These are phyloP conservation scores for Lactuca sativa DNA, from an alignment of 129 eudicot genomes.

Conservation along the genomic window DNA sequence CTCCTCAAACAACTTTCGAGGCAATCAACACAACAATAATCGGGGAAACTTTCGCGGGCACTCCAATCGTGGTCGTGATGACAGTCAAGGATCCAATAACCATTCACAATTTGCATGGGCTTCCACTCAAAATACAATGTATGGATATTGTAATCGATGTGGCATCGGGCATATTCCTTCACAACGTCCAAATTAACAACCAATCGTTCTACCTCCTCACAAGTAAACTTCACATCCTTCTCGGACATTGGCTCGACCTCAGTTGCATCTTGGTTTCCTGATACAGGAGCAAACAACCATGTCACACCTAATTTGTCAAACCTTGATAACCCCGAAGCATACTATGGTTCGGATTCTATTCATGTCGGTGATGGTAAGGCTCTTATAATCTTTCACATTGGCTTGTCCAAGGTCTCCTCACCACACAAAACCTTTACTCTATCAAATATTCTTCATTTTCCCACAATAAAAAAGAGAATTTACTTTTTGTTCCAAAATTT, in stretches of 20 bases:
- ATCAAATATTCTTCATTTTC: too few relatives aligned
- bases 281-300: not conserved
- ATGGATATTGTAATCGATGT: slow-evolving; percentile 1
- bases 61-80: too few relatives aligned
- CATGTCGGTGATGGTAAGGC: not conserved
- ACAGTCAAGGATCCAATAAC: too few relatives aligned
- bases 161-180: not conserved
- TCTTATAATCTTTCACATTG: not conserved
- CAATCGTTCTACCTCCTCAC: not conserved
- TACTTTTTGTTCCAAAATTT: too few relatives aligned
- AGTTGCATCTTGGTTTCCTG: not conserved
- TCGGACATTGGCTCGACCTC: not conserved
- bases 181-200: too few relatives aligned
- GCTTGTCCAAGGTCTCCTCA: not conserved
- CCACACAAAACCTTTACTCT: not conserved
- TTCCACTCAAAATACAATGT: not conserved
- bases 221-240: too few relatives aligned
- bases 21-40: too few relatives aligned
- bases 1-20: too few relatives aligned
- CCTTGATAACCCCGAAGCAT: not conserved
- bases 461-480: too few relatives aligned
- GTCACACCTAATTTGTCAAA: not conserved
- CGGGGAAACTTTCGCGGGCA: too few relatives aligned
- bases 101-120: too few relatives aligned
- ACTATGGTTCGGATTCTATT: not conserved